These are phyloP conservation scores for Ogataea paradorogensis DNA, from an alignment of 805 yeast species.

Conservation along the genomic window DNA sequence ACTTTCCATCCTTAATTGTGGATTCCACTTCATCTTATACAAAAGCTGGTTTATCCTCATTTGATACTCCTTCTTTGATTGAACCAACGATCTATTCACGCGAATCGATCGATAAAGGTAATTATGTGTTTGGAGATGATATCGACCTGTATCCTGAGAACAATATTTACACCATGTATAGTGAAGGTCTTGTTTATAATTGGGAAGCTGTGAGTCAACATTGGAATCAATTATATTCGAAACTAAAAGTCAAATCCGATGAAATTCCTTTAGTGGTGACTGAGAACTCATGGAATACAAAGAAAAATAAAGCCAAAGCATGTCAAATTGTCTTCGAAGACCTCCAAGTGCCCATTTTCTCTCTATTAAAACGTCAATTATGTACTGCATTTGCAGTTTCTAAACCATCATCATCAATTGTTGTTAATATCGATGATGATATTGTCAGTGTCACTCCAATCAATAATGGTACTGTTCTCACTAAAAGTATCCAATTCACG, in stretches of 20 bases:
- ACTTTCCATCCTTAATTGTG: constrained; percentile 61
- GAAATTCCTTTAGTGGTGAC: constrained; percentile 66
- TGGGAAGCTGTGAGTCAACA: constrained; percentile 66
- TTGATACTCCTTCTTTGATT: constrained; percentile 58
- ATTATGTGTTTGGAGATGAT: constrained; percentile 36
- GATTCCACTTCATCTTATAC: constrained; percentile 66
- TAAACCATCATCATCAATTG: constrained; percentile 65
- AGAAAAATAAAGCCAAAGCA: constrained; percentile 52
- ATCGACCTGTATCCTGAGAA: constrained; percentile 43
- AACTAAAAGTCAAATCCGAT: constrained; percentile 46
- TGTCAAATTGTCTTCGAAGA: constrained; percentile 74
- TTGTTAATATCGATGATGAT: constrained; percentile 76
- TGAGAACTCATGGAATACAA: constrained; percentile 63
- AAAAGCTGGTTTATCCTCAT: constrained; percentile 68
- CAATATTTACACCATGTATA: constrained; percentile 58
- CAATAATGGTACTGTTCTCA: constrained; percentile 66
- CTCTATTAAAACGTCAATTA: constrained; percentile 71
- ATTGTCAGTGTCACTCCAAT: constrained; percentile 73
- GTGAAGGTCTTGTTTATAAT: constrained; percentile 65
- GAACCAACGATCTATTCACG: constrained; percentile 55
- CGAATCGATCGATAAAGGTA: constrained; percentile 26
- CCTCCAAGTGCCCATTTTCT: constrained; percentile 71
- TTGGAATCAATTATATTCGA: constrained; percentile 64
- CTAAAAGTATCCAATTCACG: constrained; percentile 62
- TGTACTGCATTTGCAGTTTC: constrained; percentile 79